phyloP scores from a whole-genome alignment of 768 basidiomycete genomes.

The Strobilomyces echinocephalus region DNA sequence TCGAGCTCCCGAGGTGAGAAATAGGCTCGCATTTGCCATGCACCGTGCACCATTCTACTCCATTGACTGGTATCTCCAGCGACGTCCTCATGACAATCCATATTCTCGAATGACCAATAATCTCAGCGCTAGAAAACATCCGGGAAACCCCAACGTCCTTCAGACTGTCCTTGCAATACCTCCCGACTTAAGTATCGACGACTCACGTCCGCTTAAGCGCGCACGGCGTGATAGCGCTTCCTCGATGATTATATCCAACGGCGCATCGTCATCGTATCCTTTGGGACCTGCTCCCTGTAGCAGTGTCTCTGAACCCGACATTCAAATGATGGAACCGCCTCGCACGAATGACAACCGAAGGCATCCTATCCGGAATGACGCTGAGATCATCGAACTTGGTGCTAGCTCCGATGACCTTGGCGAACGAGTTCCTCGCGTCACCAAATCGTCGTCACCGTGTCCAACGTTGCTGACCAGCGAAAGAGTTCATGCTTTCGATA shows the following conservation, averaged over 20 bases:
- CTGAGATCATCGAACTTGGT: constrained; percentile 21
- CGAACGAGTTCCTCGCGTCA: constrained; percentile 12
- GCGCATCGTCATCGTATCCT: constrained; percentile 2
- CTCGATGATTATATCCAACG: background rate
- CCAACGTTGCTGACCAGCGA: constrained; percentile 3
- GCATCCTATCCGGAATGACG: constrained; percentile 6
- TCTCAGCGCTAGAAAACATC: background rate
- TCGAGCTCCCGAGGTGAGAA: constrained; percentile 16
- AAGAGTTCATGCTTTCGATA: constrained; percentile 20
- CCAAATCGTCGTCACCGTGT: constrained; percentile 23
- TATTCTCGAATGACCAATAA: background rate
- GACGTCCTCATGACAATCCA: constrained; percentile 15
- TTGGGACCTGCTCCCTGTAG: background rate
- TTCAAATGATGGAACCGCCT: constrained; percentile 17
- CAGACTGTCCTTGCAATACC: constrained; percentile 20
- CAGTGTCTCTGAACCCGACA: constrained; percentile 16
- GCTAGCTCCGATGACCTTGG: constrained; percentile 22
- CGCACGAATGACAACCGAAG: background rate
- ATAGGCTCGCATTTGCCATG: background rate
- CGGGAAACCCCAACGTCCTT: constrained; percentile 23
- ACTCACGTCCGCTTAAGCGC: constrained; percentile 21
- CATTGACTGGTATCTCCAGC: constrained; percentile 4
- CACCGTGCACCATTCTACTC: constrained; percentile 1
- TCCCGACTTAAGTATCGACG: background rate
- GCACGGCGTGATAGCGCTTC: constrained; percentile 14